Conservation (phyloP, 1,284 basidiomycete genomes). For the Tylopilus orsonianus region DNA sequence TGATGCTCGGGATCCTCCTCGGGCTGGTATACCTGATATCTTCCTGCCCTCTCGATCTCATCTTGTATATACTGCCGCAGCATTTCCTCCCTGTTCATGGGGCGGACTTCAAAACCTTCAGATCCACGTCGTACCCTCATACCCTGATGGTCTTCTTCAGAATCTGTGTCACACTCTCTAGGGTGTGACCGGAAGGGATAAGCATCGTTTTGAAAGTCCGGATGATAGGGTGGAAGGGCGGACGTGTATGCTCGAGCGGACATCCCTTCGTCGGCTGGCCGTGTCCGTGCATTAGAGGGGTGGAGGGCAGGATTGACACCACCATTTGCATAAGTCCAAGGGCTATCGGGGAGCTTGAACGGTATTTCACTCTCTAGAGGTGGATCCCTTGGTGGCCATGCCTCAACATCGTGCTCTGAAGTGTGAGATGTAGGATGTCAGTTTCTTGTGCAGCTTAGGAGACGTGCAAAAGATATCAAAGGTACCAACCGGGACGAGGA, state of each 20-base stretch:
- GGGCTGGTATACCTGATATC: constrained; percentile 64
- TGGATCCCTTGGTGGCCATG: constrained; percentile 65
- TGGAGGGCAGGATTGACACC: constrained; percentile 70
- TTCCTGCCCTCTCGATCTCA: constrained; percentile 50
- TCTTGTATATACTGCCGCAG: constrained; percentile 54
- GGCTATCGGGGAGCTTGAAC: constrained; percentile 55
- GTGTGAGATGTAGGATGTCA: constrained; percentile 6
- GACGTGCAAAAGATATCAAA: not conserved
- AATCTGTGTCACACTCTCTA: constrained; percentile 39
- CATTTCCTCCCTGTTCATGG: constrained; percentile 60
- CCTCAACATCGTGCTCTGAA: constrained; percentile 17
- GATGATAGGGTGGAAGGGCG: constrained; percentile 70
- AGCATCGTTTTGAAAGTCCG: constrained; percentile 49
- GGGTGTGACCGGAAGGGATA: constrained; percentile 35
- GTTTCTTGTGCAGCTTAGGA: not conserved
- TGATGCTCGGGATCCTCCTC: constrained; percentile 41
- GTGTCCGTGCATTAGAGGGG: constrained; percentile 53
- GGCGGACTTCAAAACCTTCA: constrained; percentile 74
- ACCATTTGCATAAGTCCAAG: constrained; percentile 85
- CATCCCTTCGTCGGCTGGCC: constrained; percentile 16
- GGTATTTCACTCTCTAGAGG: constrained; percentile 37
- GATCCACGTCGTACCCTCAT: constrained; percentile 62
- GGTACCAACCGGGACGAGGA: constrained; percentile 6
- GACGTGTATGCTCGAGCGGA: constrained; percentile 38
- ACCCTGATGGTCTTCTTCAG: constrained; percentile 30